Evolutionary conservation across 495 filamentous ascomycete genomes (phyloP).

Genomic region (Xylaria grammica): DNA sequence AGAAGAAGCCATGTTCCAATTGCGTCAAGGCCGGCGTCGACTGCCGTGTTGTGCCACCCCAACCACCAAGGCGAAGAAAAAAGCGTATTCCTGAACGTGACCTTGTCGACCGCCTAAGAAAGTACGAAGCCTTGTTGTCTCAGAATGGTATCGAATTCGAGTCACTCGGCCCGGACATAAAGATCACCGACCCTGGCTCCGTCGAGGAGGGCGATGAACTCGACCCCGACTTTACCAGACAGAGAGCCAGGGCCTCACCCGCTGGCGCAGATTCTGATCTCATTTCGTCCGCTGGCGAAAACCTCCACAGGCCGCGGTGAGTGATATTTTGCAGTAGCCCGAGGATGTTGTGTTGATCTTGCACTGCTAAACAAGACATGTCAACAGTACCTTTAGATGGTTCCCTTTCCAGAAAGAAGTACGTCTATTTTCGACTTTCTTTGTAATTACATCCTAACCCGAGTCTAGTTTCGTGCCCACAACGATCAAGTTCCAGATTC

Average conservation of each 20-base stretch:
- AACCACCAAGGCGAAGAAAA: slow-evolving; percentile 63
- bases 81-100: slow-evolving; percentile 59
- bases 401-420: slow-evolving; percentile 50
- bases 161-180: slow-evolving; percentile 48
- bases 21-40: slow-evolving; percentile 65
- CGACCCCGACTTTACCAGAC: slow-evolving; percentile 50
- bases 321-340: slow-evolving; percentile 3
- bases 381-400: slow-evolving; percentile 44
- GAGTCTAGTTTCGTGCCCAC: slow-evolving; percentile 44
- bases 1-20: slow-evolving; percentile 67
- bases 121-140: slow-evolving; percentile 59
- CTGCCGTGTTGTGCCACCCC: slow-evolving; percentile 64
- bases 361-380: slow-evolving; percentile 18
- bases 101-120: slow-evolving; percentile 56
- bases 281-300: slow-evolving; percentile 37
- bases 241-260: slow-evolving; percentile 33
- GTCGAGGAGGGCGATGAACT: slow-evolving; percentile 56
- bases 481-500: slow-evolving; percentile 55
- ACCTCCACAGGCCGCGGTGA: slow-evolving; percentile 33
- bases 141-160: slow-evolving; percentile 57
- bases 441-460: slow-evolving; percentile 22
- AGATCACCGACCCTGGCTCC: slow-evolving; percentile 43
- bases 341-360: slow-evolving; percentile 8
- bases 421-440: slow-evolving; percentile 24
- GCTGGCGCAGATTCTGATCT: slow-evolving; percentile 31